These are phyloP conservation scores for Alternaria triticina DNA, from an alignment of 2,329 filamentous ascomycete genomes.

Conservation along the genomic window DNA sequence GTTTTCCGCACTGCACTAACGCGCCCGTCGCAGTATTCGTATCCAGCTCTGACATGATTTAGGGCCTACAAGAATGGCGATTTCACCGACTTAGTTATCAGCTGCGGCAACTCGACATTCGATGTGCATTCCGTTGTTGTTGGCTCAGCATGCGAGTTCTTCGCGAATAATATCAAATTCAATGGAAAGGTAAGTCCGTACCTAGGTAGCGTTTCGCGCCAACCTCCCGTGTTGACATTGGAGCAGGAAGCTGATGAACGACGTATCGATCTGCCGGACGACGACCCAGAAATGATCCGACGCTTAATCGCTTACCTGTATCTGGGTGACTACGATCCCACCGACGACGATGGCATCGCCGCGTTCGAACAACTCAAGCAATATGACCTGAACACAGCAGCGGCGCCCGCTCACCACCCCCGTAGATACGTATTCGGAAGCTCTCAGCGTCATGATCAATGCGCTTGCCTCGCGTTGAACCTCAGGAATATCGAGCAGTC, in stretches of 20 bases:
- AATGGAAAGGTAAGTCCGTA: neutral
- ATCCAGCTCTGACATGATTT: neutral
- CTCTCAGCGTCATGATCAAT: neutral
- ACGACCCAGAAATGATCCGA: slow-evolving; percentile 27
- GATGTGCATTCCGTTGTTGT: slow-evolving; percentile 23
- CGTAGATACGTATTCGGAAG: neutral
- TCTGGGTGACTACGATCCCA: slow-evolving; percentile 26
- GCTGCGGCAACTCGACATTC: slow-evolving; percentile 17
- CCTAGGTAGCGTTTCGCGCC: neutral
- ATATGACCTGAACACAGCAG: neutral
- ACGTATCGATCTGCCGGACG: slow-evolving; percentile 20
- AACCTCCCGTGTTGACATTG: neutral
- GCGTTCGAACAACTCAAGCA: slow-evolving; percentile 6
- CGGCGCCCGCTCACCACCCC: slow-evolving; percentile 1
- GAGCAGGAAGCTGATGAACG: slow-evolving; percentile 16
- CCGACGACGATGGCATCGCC: neutral
- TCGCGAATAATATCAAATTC: slow-evolving; percentile 17
- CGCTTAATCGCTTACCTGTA: slow-evolving; percentile 28
- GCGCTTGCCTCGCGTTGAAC: slow-evolving; percentile 13
- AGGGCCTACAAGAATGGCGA: slow-evolving; percentile 19
- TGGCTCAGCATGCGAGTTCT: slow-evolving; percentile 21
- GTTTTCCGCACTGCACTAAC: neutral
- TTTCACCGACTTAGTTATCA: slow-evolving; percentile 27
- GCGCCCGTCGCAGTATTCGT: too few species aligned
- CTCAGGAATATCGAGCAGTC: neutral